Percentiles rank a stretch among this genome's conserved stretches.
Conservation (phyloP, 208 protist genomes). For the Tritrichomonas foetus region DNA sequence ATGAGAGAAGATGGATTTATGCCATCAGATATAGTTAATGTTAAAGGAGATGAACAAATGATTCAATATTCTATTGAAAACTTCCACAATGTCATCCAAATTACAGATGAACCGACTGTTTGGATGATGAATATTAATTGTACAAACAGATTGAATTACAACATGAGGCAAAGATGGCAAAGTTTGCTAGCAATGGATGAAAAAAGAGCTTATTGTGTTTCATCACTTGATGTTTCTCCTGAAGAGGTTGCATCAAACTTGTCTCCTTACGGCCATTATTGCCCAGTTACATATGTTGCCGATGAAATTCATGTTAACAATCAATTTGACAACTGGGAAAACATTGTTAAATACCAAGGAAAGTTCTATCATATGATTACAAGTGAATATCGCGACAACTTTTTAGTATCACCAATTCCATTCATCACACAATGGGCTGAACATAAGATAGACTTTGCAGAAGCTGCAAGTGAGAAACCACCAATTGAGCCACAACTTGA, state of each 20-base stretch:
- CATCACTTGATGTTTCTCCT: not conserved
- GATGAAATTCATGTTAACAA: not conserved
- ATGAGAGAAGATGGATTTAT: not conserved
- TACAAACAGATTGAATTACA: not conserved
- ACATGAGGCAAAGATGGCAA: conserved; percentile 4
- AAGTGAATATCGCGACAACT: not conserved
- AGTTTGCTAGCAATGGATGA: not conserved
- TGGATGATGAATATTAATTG: not conserved
- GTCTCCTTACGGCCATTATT: not conserved
- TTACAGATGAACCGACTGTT: not conserved
- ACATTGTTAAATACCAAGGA: conserved; percentile 1
- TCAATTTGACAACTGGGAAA: not conserved
- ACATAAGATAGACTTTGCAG: not conserved
- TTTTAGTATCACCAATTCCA: not conserved
- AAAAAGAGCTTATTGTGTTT: conserved; percentile 2
- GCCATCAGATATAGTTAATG: not conserved
- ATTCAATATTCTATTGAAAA: not conserved
- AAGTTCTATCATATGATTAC: not conserved
- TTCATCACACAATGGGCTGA: not conserved
- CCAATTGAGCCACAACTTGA: not conserved
- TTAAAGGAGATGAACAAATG: not conserved
- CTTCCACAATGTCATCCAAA: conserved; percentile 8
- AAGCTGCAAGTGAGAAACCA: not conserved
- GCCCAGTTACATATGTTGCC: not conserved
- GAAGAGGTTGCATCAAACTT: not conserved